A percentile compares a stretch with the other conserved stretches of the same genome.
Conservation (phyloP, 768 basidiomycete species). For the Clitopilus passeckerianus region DNA sequence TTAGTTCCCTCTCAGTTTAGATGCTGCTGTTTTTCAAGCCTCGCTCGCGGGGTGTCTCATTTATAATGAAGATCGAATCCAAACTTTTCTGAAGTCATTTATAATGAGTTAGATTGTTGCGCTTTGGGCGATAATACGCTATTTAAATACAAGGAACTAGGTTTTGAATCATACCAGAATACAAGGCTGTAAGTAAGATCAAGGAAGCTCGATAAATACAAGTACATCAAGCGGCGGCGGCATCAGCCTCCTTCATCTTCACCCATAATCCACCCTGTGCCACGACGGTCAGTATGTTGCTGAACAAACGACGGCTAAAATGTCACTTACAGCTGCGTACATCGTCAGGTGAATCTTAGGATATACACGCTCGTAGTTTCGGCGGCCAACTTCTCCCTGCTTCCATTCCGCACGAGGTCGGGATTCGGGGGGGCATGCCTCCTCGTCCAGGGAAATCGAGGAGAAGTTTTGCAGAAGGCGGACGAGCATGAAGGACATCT, state of each 20-base stretch:
- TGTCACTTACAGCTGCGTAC: conserved; percentile 38
- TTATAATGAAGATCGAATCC: too few relatives aligned
- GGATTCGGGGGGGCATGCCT: conserved; percentile 39
- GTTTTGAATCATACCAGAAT: too few relatives aligned
- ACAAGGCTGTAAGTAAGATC: too few relatives aligned
- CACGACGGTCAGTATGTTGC: background rate
- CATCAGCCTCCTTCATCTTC: conserved; percentile 35
- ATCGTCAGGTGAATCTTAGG: conserved; percentile 54
- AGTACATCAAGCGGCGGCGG: background rate
- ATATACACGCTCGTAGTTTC: conserved; percentile 43
- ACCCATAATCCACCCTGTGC: conserved; percentile 52
- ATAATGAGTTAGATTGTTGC: too few relatives aligned
- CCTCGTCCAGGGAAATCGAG: conserved; percentile 38
- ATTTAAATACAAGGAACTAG: too few relatives aligned
- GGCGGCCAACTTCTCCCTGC: conserved; percentile 32
- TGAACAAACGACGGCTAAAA: background rate
- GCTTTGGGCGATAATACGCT: too few relatives aligned
- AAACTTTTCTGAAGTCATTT: too few relatives aligned
- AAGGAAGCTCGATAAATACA: too few relatives aligned
- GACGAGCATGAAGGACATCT: conserved; percentile 61
- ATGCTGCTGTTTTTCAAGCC: too few relatives aligned
- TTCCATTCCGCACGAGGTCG: conserved; percentile 46
- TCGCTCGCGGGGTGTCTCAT: too few relatives aligned
- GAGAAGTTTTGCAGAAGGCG: conserved; percentile 58
- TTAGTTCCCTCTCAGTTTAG: too few relatives aligned